Evolutionary conservation across 2,329 filamentous ascomycete genomes (phyloP).

Genomic region (Tolypocladium tropicale): DNA sequence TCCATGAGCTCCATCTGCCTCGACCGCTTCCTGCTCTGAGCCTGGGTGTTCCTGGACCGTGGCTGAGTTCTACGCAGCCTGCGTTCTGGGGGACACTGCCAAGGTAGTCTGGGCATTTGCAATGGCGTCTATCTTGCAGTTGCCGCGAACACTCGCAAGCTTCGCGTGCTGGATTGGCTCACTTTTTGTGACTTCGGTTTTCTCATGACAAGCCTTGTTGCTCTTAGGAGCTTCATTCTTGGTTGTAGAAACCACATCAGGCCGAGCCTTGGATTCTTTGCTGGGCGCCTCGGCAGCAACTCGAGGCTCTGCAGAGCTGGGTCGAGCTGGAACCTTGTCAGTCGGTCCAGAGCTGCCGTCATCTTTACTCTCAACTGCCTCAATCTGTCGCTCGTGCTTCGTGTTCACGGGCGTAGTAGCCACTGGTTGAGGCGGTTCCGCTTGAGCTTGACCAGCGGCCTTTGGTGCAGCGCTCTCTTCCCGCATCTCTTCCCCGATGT

Average conservation of each 20-base stretch:
- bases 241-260: not conserved
- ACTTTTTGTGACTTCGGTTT: not conserved
- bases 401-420: not conserved
- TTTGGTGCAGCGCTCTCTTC: not conserved
- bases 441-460: not conserved
- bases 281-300: not conserved
- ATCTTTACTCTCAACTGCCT: not conserved
- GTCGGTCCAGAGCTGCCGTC: not conserved
- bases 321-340: not conserved
- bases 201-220: not conserved
- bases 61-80: slow-evolving; percentile 10
- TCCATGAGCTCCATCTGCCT: no score
- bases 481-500: not conserved
- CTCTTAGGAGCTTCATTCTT: not conserved
- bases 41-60: slow-evolving; percentile 1
- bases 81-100: not conserved
- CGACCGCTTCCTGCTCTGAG: not conserved
- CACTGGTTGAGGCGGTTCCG: not conserved
- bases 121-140: not conserved
- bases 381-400: no score
- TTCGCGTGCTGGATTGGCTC: not conserved
- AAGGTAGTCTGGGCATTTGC: no score
- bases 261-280: not conserved
- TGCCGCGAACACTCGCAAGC: not conserved
- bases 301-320: not conserved